Evolutionary conservation across 1,139 yeast species (phyloP).

Genomic region (Pichia cactophila): DNA sequence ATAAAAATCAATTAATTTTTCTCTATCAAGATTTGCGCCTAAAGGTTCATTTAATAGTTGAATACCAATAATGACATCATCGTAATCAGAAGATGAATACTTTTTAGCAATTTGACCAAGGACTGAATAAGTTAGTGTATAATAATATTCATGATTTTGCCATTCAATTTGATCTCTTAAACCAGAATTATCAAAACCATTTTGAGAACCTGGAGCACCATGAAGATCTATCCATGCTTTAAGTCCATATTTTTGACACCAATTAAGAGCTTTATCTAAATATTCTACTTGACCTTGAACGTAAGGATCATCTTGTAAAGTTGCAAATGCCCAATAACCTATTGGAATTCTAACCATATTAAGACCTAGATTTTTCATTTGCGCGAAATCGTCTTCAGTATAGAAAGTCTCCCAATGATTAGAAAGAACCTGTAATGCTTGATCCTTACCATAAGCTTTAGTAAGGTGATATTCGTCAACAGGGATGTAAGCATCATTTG

Average conservation of each 20-base stretch:
- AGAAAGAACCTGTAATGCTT: conserved; percentile 36
- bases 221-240: conserved; percentile 90
- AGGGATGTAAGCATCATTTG: conserved; percentile 31
- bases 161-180: conserved; percentile 57
- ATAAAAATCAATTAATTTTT: conserved; percentile 36
- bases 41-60: conserved; percentile 65
- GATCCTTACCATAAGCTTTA: conserved; percentile 38
- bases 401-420: conserved; percentile 50
- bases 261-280: conserved; percentile 57
- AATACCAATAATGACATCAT: conserved; percentile 49
- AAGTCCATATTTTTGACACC: conserved; percentile 59
- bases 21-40: conserved; percentile 35
- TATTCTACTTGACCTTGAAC: conserved; percentile 49
- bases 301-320: conserved; percentile 46
- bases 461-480: conserved; percentile 55
- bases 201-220: conserved; percentile 97
- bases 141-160: conserved; percentile 44
- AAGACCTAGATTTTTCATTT: conserved; percentile 43
- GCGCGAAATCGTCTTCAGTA: conserved; percentile 44
- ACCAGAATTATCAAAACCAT: conserved; percentile 95
- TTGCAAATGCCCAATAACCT: conserved; percentile 62
- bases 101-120: conserved; percentile 37
- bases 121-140: conserved; percentile 39
- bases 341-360: conserved; percentile 59
- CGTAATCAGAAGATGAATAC: conserved; percentile 38